These are phyloP conservation scores for Russula abietina DNA, from an alignment of 768 basidiomycete genomes.

Conservation along the genomic window DNA sequence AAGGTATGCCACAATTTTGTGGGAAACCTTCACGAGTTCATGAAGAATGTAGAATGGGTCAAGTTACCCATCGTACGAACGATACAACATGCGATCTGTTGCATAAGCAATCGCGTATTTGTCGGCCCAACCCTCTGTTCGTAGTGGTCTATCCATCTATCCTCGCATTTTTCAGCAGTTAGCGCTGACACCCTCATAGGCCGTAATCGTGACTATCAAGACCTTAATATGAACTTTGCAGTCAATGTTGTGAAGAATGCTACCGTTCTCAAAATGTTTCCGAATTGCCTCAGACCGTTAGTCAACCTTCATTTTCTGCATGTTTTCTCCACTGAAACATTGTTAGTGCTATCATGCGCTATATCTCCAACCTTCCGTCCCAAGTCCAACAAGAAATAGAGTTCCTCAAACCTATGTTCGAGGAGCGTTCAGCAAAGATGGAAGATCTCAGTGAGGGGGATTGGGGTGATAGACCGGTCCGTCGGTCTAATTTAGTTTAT, in stretches of 20 bases:
- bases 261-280: slow-evolving; percentile 32
- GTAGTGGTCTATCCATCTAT: slow-evolving; percentile 7
- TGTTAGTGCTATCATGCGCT: slow-evolving; percentile 17
- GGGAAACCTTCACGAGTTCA: slow-evolving; percentile 16
- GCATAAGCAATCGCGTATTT: slow-evolving; percentile 33
- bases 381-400: slow-evolving; percentile 13
- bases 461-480: slow-evolving; percentile 28
- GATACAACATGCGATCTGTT: slow-evolving; percentile 29
- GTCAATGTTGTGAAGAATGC: slow-evolving; percentile 30
- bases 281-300: slow-evolving; percentile 34
- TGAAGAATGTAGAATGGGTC: slow-evolving; percentile 28
- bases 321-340: background rate
- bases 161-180: background rate
- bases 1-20: background rate
- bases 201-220: slow-evolving; percentile 30
- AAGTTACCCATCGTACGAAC: slow-evolving; percentile 24
- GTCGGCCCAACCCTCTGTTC: slow-evolving; percentile 34
- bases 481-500: background rate
- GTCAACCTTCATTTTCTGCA: background rate
- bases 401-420: slow-evolving; percentile 8
- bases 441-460: slow-evolving; percentile 22
- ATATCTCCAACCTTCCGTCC: slow-evolving; percentile 21
- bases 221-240: slow-evolving; percentile 33
- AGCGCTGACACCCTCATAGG: slow-evolving; percentile 23
- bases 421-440: slow-evolving; percentile 27